Percentiles rank a stretch among this genome's conserved stretches.
Evolutionary conservation across 305 asterid species (phyloP).

Genomic region (Ilex paraguariensis): DNA sequence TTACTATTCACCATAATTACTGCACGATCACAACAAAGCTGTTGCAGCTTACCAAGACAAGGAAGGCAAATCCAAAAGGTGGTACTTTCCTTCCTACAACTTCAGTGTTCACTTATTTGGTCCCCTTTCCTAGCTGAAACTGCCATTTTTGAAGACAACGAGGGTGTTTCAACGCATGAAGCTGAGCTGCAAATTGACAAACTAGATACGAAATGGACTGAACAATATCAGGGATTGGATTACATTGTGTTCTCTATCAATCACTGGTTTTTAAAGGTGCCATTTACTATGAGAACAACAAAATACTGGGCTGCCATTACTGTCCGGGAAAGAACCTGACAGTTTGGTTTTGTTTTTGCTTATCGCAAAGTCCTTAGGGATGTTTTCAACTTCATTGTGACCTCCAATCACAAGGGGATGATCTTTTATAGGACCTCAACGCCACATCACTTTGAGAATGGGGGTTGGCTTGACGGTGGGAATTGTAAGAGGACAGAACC

Average conservation of each 20-base stretch:
- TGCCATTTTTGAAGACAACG: slow-evolving; percentile 43
- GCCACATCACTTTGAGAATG: slow-evolving; percentile 65
- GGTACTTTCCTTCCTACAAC: slow-evolving; percentile 70
- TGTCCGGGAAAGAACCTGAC: slow-evolving; percentile 62
- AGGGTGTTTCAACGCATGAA: slow-evolving; percentile 56
- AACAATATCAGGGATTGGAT: slow-evolving; percentile 39
- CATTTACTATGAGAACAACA: slow-evolving; percentile 52
- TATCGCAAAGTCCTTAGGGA: slow-evolving; percentile 44
- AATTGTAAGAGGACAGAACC: slow-evolving; percentile 54
- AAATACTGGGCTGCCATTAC: slow-evolving; percentile 58
- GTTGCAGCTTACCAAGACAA: slow-evolving; percentile 60
- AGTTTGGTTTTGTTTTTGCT: slow-evolving; percentile 49
- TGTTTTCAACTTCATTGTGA: slow-evolving; percentile 35
- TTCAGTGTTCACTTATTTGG: slow-evolving; percentile 63
- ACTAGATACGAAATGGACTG: slow-evolving; percentile 67
- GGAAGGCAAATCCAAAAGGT: slow-evolving; percentile 40
- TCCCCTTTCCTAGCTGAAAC: slow-evolving; percentile 84
- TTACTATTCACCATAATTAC: too few relatives aligned
- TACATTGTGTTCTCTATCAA: slow-evolving; percentile 62
- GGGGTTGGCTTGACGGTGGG: slow-evolving; percentile 77
- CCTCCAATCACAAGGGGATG: slow-evolving; percentile 53
- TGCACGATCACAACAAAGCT: too few relatives aligned
- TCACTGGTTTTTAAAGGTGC: slow-evolving; percentile 66
- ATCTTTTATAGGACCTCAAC: slow-evolving; percentile 55
- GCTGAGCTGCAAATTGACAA: slow-evolving; percentile 63